Conservation (phyloP, 352 stramenopile species). For the Phytophthora litchii region DNA sequence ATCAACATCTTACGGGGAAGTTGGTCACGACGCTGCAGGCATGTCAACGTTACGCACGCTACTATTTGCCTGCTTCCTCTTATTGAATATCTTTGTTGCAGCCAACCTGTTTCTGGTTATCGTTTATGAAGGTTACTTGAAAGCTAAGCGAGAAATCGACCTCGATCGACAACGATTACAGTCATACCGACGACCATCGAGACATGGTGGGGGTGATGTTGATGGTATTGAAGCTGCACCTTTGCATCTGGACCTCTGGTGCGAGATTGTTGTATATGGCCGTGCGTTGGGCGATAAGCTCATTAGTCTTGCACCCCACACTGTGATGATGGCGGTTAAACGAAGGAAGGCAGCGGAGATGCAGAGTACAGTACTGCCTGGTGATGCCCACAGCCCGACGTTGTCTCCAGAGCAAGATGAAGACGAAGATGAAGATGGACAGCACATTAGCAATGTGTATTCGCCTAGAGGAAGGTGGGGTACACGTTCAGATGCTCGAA, state of each 20-base stretch:
- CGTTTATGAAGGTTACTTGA: slow-evolving; percentile 46
- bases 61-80: slow-evolving; percentile 48
- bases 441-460: neutral
- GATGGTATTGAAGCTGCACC: slow-evolving; percentile 12
- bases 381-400: slow-evolving; percentile 1
- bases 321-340: neutral
- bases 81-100: slow-evolving; percentile 51
- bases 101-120: slow-evolving; percentile 56
- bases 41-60: slow-evolving; percentile 35
- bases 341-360: slow-evolving; percentile 14
- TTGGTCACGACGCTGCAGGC: slow-evolving; percentile 29
- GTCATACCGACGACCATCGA: neutral
- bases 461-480: neutral
- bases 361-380: slow-evolving; percentile 21
- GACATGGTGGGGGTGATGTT: slow-evolving; percentile 1
- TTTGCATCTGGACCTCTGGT: slow-evolving; percentile 18
- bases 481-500: neutral
- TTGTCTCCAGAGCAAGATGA: slow-evolving; percentile 10
- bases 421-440: slow-evolving; percentile 13
- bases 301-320: neutral
- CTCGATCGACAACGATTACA: slow-evolving; percentile 7
- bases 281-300: slow-evolving; percentile 3
- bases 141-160: slow-evolving; percentile 38
- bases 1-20: slow-evolving; percentile 10
- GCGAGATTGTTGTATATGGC: slow-evolving; percentile 10